These are phyloP conservation scores for Venturia aucupariae DNA, from an alignment of 2,329 filamentous ascomycete genomes.

Conservation along the genomic window DNA sequence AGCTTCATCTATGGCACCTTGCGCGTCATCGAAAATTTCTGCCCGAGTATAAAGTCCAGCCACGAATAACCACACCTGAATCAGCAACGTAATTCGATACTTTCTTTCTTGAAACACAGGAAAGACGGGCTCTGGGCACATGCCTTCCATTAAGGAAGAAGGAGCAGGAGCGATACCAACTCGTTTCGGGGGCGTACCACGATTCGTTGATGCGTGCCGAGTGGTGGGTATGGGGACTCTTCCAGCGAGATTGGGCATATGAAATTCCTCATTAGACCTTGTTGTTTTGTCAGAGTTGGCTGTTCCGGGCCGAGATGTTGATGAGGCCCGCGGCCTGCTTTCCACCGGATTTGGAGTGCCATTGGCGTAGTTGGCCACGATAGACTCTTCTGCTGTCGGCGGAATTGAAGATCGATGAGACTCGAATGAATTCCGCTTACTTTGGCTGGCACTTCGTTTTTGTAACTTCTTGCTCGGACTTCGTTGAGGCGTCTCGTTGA, in stretches of 20 bases:
- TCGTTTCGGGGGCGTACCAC: constrained; percentile 33
- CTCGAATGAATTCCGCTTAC: constrained; percentile 4
- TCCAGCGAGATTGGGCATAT: constrained; percentile 3
- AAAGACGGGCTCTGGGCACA: constrained; percentile 36
- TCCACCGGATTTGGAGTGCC: background rate
- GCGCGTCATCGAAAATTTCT: constrained; percentile 68
- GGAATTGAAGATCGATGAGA: background rate
- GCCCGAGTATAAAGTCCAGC: constrained; percentile 80
- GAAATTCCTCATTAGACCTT: background rate
- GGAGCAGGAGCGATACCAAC: constrained; percentile 35
- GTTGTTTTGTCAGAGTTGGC: background rate
- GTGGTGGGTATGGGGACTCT: constrained; percentile 25
- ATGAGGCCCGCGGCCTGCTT: background rate
- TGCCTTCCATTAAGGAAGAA: constrained; percentile 20
- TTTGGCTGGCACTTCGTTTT: constrained; percentile 12
- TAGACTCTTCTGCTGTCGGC: constrained; percentile 1
- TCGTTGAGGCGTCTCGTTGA: background rate
- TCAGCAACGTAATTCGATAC: constrained; percentile 50
- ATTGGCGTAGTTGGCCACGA: constrained; percentile 3
- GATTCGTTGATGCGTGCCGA: constrained; percentile 26
- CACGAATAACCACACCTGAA: constrained; percentile 84
- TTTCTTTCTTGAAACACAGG: constrained; percentile 42
- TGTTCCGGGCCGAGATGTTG: background rate
- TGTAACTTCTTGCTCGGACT: constrained; percentile 9
- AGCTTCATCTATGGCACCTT: constrained; percentile 73